Base-by-base conservation (phyloP, 257 asterid genomes). In the Fraxinus pennsylvanica region DNA sequence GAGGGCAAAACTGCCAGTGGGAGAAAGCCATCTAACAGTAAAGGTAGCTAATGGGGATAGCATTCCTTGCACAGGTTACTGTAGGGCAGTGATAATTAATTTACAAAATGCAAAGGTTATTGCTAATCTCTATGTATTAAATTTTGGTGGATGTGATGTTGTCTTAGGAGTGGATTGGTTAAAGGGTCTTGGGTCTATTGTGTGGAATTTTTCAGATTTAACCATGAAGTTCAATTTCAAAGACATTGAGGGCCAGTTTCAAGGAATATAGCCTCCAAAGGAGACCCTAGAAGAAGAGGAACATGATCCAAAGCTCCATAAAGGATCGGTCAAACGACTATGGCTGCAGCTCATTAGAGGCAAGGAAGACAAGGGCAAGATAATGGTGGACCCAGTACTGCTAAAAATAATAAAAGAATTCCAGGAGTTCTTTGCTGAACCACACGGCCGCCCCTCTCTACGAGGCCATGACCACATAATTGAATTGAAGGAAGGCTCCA, bases 141-240 rank as follows among this genome's bases (percentile, higher is more conserved):
- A 61, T 3, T 12, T 39, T 3, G 59, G 29, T 19, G 61, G 75
- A 9, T 39, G 33, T 36, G 75, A 71, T 9, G 35, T 71, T 3
- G 57, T 71, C 4, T 71, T 71, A n/a, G 43, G 67, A 27, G 67
- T 73, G 27, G 63, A 45, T 14, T 73, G 43, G 76, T 25, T 73
- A 43, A 25, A 19, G 17, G 21, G 32, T n/a, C 14, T 71, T 4
- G 75, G 75, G 2, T 8, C 35, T 2, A 71, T 71, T 21, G 5
- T 0, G 41, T 47, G 39, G 21, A 47, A 73, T 14, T 73, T 43
- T 73, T 9, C 29, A 22, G 66, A 73, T 3, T 73, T 73, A 14
- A 73, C 25, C 12, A 73, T 73, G 76, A 45, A 25, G 47, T 73
- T 25, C 27, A 25, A 5, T 73, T 21, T n/a, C 30, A 47, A 2